Conservation (phyloP, 116 monocot species). For the Cymodocea nodosa region DNA sequence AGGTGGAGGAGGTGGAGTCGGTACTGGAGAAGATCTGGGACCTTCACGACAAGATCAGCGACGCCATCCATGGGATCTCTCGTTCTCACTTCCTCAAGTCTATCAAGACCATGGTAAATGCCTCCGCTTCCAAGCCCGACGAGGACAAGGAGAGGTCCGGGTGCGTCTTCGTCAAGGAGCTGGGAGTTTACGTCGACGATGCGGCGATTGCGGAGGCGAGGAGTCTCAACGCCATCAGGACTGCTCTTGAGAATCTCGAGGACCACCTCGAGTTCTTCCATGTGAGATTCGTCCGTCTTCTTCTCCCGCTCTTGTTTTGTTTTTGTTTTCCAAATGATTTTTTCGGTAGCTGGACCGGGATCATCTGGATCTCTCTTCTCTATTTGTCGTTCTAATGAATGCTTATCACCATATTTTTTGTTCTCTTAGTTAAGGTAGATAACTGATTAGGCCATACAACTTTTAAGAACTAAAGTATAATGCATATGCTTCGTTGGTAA, state of each 20-base stretch:
- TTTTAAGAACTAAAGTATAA: no score
- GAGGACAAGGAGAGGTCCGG: neutral
- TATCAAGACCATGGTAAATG: constrained; percentile 17
- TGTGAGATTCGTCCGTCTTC: constrained; percentile 28
- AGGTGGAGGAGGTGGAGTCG: constrained; percentile 56
- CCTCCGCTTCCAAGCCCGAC: neutral
- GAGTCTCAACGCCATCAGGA: constrained; percentile 68
- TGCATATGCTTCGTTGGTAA: no score
- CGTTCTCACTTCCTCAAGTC: constrained; percentile 68
- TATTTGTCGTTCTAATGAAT: no score
- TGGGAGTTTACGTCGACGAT: constrained; percentile 21
- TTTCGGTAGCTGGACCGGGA: no score
- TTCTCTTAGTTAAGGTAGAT: no score
- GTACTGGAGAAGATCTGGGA: constrained; percentile 92
- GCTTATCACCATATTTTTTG: no score
- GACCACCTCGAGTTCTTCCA: constrained; percentile 91
- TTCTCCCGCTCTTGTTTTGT: neutral
- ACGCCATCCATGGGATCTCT: constrained; percentile 88
- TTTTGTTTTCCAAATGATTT: neutral
- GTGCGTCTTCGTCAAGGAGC: constrained; percentile 68
- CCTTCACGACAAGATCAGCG: constrained; percentile 93
- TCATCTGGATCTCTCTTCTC: no score
- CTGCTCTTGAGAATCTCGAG: constrained; percentile 87
- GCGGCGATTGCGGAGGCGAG: constrained; percentile 56
- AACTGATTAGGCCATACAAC: no score